These are phyloP conservation scores for Pleurozium schreberi DNA, from an alignment of 225 moss, liverwort and hornwort species.

Conservation along the genomic window DNA sequence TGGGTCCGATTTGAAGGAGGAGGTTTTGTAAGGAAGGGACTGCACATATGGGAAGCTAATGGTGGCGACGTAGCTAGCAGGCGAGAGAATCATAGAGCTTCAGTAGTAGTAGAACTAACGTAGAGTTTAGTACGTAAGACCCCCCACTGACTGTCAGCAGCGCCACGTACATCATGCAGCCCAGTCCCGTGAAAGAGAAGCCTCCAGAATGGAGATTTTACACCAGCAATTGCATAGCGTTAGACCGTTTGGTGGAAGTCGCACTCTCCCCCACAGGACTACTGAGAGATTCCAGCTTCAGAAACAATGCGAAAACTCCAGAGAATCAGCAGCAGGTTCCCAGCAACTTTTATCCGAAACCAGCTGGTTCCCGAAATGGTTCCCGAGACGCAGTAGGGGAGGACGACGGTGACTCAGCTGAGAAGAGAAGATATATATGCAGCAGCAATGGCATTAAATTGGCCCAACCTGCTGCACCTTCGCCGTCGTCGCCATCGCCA, in stretches of 20 bases:
- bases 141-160: neutral
- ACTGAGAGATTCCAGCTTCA: neutral
- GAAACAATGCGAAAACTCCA: neutral
- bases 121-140: neutral
- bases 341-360: neutral
- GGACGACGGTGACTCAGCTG: neutral
- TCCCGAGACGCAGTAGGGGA: neutral
- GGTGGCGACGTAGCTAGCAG: neutral
- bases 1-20: neutral
- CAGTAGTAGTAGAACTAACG: neutral
- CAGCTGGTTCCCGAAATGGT: neutral
- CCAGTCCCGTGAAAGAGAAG: neutral
- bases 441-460: neutral
- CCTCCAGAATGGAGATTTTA: neutral
- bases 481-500: neutral
- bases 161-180: neutral
- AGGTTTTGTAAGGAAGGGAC: neutral
- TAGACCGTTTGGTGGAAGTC: slow-evolving; percentile 24
- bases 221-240: neutral
- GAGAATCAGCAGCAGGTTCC: neutral
- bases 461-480: neutral
- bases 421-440: neutral
- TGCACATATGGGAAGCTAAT: neutral
- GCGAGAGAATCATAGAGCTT: neutral
- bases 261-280: slow-evolving; percentile 1